These are phyloP conservation scores for Colletotrichum spaethianum DNA, from an alignment of 2,329 filamentous ascomycete species.

Conservation along the genomic window DNA sequence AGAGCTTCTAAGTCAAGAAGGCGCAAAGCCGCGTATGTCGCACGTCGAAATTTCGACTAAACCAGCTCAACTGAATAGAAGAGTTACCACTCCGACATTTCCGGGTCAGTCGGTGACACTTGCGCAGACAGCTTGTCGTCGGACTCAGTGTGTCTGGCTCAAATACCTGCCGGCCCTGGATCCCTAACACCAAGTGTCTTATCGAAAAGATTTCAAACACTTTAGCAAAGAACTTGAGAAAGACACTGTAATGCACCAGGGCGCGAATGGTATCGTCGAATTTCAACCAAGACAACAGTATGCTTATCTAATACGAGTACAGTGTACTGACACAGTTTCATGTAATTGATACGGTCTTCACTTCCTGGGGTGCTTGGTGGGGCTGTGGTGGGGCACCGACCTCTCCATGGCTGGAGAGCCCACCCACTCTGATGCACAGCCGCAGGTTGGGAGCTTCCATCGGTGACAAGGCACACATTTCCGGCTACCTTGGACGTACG, in stretches of 20 bases:
- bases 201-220: neutral
- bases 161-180: neutral
- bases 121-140: neutral
- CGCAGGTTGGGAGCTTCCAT: slow-evolving; percentile 42
- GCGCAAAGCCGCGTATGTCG: neutral
- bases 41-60: neutral
- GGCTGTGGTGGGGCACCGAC: slow-evolving; percentile 40
- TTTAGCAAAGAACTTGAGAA: too few species aligned
- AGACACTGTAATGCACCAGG: neutral
- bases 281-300: neutral
- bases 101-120: neutral
- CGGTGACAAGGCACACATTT: slow-evolving; percentile 43
- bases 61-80: neutral
- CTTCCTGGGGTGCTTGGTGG: slow-evolving; percentile 30
- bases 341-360: neutral
- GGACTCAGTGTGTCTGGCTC: neutral
- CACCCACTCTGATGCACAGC: slow-evolving; percentile 42
- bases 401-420: slow-evolving; percentile 40
- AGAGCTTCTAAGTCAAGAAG: neutral
- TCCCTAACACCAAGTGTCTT: neutral
- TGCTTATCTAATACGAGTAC: slow-evolving; percentile 20
- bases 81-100: neutral
- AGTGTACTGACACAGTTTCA: slow-evolving; percentile 6
- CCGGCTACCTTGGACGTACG: slow-evolving; percentile 41
- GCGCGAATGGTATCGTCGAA: neutral